phyloP scores from a whole-genome alignment of 179 eudicot species.

The Vitellaria paradoxa region DNA sequence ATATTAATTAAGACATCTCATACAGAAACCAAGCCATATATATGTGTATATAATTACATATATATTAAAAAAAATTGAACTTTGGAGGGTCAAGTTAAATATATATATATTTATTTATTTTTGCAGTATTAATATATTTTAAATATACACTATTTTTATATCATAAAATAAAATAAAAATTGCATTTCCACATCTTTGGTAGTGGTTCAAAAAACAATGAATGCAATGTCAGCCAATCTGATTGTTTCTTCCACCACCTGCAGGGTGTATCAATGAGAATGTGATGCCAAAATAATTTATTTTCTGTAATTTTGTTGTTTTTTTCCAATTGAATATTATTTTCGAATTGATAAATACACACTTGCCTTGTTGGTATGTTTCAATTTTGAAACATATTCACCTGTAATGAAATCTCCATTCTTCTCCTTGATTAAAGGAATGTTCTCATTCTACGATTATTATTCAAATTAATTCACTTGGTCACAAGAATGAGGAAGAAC shows the following conservation, averaged over 20 bases:
- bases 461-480: too few species aligned
- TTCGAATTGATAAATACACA: too few species aligned
- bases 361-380: constrained; percentile 28
- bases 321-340: too few species aligned
- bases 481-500: background rate
- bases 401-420: constrained; percentile 28
- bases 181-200: constrained; percentile 29
- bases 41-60: background rate
- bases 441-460: constrained; percentile 32
- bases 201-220: constrained; percentile 32
- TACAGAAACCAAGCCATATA: background rate
- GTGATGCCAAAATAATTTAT: background rate
- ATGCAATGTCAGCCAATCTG: constrained; percentile 40
- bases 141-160: background rate
- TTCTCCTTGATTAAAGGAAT: constrained; percentile 17
- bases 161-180: background rate
- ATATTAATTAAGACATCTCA: background rate
- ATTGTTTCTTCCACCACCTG: constrained; percentile 57
- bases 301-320: background rate
- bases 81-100: too few species aligned
- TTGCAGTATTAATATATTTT: background rate
- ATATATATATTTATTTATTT: too few species aligned
- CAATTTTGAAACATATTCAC: constrained; percentile 27
- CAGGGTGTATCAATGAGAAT: background rate
- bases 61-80: too few species aligned